Base-by-base conservation (phyloP, 805 yeast genomes). In the Nakazawaea ernobii region DNA sequence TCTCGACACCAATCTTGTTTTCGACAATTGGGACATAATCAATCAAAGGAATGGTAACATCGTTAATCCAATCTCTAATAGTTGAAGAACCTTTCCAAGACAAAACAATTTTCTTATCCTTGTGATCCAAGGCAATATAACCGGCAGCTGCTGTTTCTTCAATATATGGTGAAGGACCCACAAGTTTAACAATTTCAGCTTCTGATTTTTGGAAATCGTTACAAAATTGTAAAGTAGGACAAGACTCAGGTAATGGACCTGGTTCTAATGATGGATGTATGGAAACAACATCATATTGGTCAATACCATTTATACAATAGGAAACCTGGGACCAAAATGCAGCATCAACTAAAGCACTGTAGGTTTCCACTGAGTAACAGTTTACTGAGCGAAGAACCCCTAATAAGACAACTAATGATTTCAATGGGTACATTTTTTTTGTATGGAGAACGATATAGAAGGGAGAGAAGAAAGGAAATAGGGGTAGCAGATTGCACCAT, bases 1-100 rank as follows among this genome's bases (percentile, higher is more conserved):
- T 32, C 28, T 33, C 11, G 8, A 24, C 32, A 8, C 32, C 32
- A 20, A 24, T 33, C 28, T 33, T 33, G 35, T 28, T 35, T 8
- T 10, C 29, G 20, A 27, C 59, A 41, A 67, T 48, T 0, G 88
- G 84, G 14, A 58, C 54, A 57, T 79, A 83, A 0, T 59, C 57
- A 4, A 70, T 68, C 8, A 78, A 79, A 4, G 66, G 45, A 33
- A 75, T 68, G 35, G 71, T 69, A 43, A 82, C 66, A 62, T 86
- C 85, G 32, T 79, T 70, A 13, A 72, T 48, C 83, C 86, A 80
- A 58, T 86, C 94, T 39, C 73, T 69, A n/a, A 70, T 59, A 9
- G 82, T 71, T 1, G 80, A 65, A 0, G 90, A 77, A 7, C 94
- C 94, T 62, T 88, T 73, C 54, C 80, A 82, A 0, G 70, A 75